Base-by-base conservation (phyloP, 1,284 basidiomycete species). In the Tranzscheliella williamsii region DNA sequence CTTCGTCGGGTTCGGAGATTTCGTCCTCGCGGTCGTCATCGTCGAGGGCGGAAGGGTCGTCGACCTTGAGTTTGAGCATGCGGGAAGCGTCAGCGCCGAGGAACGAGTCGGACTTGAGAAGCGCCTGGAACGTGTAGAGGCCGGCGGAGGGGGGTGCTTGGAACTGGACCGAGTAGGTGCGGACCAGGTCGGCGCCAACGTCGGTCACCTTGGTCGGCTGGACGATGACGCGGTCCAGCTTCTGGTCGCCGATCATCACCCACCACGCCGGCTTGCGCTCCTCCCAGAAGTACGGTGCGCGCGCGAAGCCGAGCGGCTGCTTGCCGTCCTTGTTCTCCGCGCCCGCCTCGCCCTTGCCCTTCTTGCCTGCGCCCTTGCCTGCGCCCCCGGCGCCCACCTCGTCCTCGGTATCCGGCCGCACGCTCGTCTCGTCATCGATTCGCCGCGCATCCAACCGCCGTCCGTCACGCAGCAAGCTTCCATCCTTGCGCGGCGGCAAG, bases 151-250 rank as follows among this genome's bases (percentile, higher is more conserved):
- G 88, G 1, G 95, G 95, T 0, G 91, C 93, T 78, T 96, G 92
- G 84, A 98, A 96, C 72, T 91, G 90, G 33, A 96, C 81, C 76
- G 88, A 89, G 81, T 90, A 93, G 24, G 87, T 84, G 44, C 91
- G 85, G 67, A 88, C 87, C 70, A 88, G 84, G 24, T 85, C 82
- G 1, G 77, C 61, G 13, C 84, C 81, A n/a, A 81, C 79, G 45
- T 81, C 81, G 0, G 83, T 77, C 24, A 96, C 84, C 73, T 87
- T 87, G 72, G 87, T 81, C 0, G 95, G 95, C 26, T 91, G 90
- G 2, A 98, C 90, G 39, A 97, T 90, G 42, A 96, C 83, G 38
- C 88, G 85, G 79, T 91, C 87, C 15, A 86, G 83, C 79, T 95
- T 95, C 55, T 89, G 86, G 75, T 99, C 95, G 3, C 89, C 90